Evolutionary conservation across 768 basidiomycete species (phyloP).

Genomic region (Boletellus ananas): DNA sequence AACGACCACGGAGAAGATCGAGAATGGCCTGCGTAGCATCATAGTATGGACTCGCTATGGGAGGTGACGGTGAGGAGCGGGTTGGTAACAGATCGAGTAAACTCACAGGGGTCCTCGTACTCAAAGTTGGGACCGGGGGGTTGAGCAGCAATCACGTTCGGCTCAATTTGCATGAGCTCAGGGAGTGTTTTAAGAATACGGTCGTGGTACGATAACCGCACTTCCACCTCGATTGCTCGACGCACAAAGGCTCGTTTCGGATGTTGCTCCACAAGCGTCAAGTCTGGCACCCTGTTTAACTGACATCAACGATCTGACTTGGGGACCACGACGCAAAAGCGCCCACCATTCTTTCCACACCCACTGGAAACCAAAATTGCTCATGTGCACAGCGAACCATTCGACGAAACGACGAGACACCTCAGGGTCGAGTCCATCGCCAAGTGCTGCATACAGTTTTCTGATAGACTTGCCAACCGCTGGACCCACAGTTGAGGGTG

Average conservation of each 20-base stretch:
- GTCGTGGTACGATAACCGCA: constrained; percentile 89
- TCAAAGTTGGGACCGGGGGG: constrained; percentile 79
- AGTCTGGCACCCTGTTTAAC: constrained; percentile 73
- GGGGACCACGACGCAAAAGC: neutral
- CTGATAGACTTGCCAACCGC: constrained; percentile 95
- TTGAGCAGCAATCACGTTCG: constrained; percentile 59
- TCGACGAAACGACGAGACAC: constrained; percentile 79
- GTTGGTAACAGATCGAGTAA: neutral
- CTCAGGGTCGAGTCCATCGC: constrained; percentile 85
- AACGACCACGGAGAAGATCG: constrained; percentile 74
- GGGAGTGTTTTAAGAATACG: constrained; percentile 88
- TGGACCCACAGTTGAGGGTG: constrained; percentile 88
- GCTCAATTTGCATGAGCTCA: constrained; percentile 68
- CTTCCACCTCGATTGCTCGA: constrained; percentile 82
- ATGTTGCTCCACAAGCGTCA: constrained; percentile 67
- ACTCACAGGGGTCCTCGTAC: constrained; percentile 75
- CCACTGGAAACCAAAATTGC: constrained; percentile 97
- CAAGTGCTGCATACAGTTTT: constrained; percentile 73
- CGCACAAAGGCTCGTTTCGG: constrained; percentile 88
- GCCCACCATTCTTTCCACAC: constrained; percentile 98
- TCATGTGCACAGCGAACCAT: constrained; percentile 96
- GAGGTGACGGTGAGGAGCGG: neutral
- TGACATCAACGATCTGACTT: neutral
- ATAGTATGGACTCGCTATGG: constrained; percentile 68
- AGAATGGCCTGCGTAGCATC: constrained; percentile 78